Evolutionary conservation across 164 flowering plant genomes (phyloP).

Genomic region (Sedum album): DNA sequence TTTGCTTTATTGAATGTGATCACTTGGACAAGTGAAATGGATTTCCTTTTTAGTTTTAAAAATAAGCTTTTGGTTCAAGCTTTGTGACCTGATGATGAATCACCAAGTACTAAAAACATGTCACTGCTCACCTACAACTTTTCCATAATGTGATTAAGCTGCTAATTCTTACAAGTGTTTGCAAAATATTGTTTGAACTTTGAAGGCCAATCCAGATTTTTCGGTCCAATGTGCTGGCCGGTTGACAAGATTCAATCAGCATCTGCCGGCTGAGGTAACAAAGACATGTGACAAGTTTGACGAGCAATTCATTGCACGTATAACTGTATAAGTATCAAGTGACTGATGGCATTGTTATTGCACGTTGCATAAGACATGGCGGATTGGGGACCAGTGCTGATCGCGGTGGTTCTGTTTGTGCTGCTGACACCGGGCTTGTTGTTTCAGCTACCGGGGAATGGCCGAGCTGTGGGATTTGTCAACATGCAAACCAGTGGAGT

Average conservation of each 20-base stretch:
- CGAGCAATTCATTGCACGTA: background rate
- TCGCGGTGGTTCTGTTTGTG: constrained; percentile 57
- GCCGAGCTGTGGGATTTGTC: constrained; percentile 38
- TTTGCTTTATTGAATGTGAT: constrained; percentile 6
- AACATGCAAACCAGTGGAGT: constrained; percentile 53
- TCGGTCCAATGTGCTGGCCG: no score
- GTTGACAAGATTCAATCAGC: no score
- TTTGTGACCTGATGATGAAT: background rate
- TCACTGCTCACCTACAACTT: background rate
- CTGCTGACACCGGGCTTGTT: constrained; percentile 51
- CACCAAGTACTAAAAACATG: background rate
- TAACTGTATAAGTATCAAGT: no score
- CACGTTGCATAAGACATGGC: constrained; percentile 21
- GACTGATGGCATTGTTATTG: no score
- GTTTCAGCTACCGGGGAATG: constrained; percentile 51
- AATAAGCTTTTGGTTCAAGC: constrained; percentile 4
- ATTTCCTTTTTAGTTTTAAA: background rate
- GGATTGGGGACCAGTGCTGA: constrained; percentile 62
- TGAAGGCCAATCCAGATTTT: no score
- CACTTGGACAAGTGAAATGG: background rate
- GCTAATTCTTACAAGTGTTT: no score
- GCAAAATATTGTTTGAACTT: no score
- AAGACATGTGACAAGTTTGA: background rate
- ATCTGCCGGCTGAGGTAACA: background rate
- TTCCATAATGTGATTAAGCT: no score